A percentile compares a stretch with the other conserved stretches of the same genome.
Evolutionary conservation across 192 early-diverging fungal species (phyloP).

Genomic region (Coemansia sp.): DNA sequence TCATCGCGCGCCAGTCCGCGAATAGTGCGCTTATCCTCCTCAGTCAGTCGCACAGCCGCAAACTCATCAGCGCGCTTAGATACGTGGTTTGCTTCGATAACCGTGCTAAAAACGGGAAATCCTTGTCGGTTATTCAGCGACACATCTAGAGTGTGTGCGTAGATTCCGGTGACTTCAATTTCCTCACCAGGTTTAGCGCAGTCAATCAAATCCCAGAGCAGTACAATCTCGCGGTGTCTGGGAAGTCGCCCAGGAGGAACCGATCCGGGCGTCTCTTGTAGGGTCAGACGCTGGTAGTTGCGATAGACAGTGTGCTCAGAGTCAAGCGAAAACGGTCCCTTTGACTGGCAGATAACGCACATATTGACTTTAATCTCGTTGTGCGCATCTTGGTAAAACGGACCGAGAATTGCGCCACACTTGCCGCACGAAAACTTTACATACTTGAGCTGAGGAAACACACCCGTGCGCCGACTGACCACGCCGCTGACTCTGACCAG

Average conservation of each 20-base stretch:
- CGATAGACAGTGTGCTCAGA: constrained; percentile 95
- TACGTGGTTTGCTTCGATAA: constrained; percentile 97
- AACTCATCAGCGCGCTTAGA: constrained; percentile 86
- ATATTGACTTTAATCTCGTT: constrained; percentile 80
- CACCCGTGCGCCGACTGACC: constrained; percentile 88
- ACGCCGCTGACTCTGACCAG: constrained; percentile 90
- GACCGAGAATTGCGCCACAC: constrained; percentile 87
- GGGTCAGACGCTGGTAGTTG: constrained; percentile 94
- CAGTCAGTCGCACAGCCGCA: constrained; percentile 82
- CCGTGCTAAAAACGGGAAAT: constrained; percentile 94
- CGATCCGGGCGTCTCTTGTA: constrained; percentile 94
- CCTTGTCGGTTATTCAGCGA: constrained; percentile 86
- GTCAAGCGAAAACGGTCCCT: constrained; percentile 90
- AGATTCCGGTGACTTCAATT: constrained; percentile 92
- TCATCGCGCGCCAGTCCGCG: constrained; percentile 73
- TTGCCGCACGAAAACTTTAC: constrained; percentile 95
- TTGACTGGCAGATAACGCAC: constrained; percentile 86
- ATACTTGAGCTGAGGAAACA: constrained; percentile 96
- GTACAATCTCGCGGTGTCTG: constrained; percentile 88
- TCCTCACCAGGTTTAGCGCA: constrained; percentile 94
- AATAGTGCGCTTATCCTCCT: constrained; percentile 85
- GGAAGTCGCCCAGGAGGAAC: constrained; percentile 94
- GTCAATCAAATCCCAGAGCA: constrained; percentile 96
- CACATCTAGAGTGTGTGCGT: constrained; percentile 92
- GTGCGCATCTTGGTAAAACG: constrained; percentile 90